Base-by-base conservation (phyloP, 106 monocot species). In the Dendrobium officinale region DNA sequence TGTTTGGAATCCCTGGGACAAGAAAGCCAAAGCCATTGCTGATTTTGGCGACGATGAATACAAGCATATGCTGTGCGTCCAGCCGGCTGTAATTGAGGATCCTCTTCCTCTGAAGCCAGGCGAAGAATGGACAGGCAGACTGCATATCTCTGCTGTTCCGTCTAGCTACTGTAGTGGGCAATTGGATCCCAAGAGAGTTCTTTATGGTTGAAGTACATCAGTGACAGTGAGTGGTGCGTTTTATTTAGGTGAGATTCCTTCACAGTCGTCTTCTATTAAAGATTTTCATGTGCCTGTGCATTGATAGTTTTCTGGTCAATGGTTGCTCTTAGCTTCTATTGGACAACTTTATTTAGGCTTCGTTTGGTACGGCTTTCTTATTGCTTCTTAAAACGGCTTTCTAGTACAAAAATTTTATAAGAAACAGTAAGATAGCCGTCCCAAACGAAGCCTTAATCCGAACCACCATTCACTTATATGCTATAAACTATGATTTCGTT, bases 1-100 rank as follows among this genome's bases (percentile, higher is more conserved):
- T 66, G 89, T 89, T 9, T 89, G 89, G 89, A 89, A 89, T 75
- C 89, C 89, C 7, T 89, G 89, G 89, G 89, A 89, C 80, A 89
- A 85, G 74, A 89, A 87, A 58, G 86, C 89, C 26, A 89, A 85
- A 82, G 84, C 89, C 37, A 86, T 89, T 79, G 18, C 82, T 26
- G 86, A 89, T 85, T 84, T 88, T 81, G 84, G 88, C 20, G 85
- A 86, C 40, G 88, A 91, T 37, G 88, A 91, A 40, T 91, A 86
- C 77, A 88, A 88, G 61, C 81, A 79, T 19, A 91, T 91, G 91
- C 48, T 91, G 5, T 91, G 88, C 29, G 85, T 88, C 1, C 88
- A 88, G 78, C 83, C 88, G 18, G 88, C 88, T 4, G 79, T 75
- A 33, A 83, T 91, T 45, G 91, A 91, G 78, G 84, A 88, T n/a